phyloP scores from a whole-genome alignment of 1,284 basidiomycete species.

The Austroboletus novae-zelandiae region DNA sequence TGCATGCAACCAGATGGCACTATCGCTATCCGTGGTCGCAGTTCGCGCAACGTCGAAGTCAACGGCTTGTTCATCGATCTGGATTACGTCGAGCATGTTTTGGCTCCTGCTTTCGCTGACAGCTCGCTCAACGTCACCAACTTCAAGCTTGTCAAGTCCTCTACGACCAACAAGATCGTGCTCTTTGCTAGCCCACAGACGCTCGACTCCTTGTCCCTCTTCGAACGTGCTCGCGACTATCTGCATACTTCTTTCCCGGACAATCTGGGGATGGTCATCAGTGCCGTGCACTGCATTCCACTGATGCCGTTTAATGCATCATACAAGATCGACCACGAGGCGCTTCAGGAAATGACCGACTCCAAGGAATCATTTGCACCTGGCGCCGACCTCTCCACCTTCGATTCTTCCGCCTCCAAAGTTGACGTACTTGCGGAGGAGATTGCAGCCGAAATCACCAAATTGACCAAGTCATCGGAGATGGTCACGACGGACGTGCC shows the following conservation, averaged over 20 bases:
- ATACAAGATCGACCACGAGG: constrained; percentile 18
- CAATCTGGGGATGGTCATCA: constrained; percentile 21
- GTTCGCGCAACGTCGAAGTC: constrained; percentile 29
- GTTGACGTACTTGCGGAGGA: constrained; percentile 3
- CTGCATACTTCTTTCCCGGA: constrained; percentile 15
- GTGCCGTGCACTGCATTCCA: constrained; percentile 21
- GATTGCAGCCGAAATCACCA: too few species aligned
- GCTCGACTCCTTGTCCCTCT: constrained; percentile 14
- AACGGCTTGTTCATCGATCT: constrained; percentile 30
- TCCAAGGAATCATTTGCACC: constrained; percentile 9
- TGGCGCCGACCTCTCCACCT: constrained; percentile 2
- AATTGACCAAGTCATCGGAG: too few species aligned
- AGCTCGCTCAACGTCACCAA: constrained; percentile 8
- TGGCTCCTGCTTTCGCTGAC: constrained; percentile 21
- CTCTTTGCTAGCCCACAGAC: constrained; percentile 18
- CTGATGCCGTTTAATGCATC: constrained; percentile 28
- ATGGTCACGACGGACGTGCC: too few species aligned
- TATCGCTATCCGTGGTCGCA: constrained; percentile 26
- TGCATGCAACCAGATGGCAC: constrained; percentile 30
- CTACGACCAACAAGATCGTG: constrained; percentile 19
- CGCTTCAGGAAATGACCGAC: constrained; percentile 25
- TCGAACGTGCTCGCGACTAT: constrained; percentile 24
- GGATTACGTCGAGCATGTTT: constrained; percentile 28
- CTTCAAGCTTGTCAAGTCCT: constrained; percentile 31
- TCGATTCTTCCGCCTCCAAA: constrained; percentile 3